phyloP scores from a whole-genome alignment of 2,329 filamentous ascomycete genomes.

The Cordyceps farinosa region DNA sequence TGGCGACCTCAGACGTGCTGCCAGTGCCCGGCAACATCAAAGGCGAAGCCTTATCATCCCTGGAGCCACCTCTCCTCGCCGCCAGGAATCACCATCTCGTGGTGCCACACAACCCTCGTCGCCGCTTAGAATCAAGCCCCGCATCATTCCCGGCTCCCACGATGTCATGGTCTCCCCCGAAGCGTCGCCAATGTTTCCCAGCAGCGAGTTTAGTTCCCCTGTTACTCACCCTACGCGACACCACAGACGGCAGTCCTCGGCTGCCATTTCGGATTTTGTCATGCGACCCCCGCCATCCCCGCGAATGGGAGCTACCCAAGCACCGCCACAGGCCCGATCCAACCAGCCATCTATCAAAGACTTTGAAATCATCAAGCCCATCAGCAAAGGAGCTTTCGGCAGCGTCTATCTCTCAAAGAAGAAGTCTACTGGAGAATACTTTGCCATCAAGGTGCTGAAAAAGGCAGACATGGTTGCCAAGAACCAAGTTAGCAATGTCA shows the following conservation, averaged over 20 bases:
- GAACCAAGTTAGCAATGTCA: constrained; percentile 98
- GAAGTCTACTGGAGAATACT: constrained; percentile 97
- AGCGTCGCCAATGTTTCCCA: constrained; percentile 80
- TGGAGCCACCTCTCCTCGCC: constrained; percentile 70
- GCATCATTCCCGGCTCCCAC: constrained; percentile 54
- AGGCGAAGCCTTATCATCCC: constrained; percentile 82
- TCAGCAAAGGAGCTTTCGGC: constrained; percentile 97
- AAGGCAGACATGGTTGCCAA: constrained; percentile 99
- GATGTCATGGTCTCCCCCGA: constrained; percentile 78
- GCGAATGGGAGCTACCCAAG: constrained; percentile 68
- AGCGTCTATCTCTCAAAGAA: constrained; percentile 98
- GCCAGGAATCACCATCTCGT: constrained; percentile 86
- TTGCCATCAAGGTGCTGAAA: constrained; percentile 96
- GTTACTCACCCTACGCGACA: constrained; percentile 58
- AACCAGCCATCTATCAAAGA: constrained; percentile 97
- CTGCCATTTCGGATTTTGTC: constrained; percentile 68
- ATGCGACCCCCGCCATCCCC: constrained; percentile 77
- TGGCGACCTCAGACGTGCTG: constrained; percentile 68
- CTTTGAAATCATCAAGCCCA: constrained; percentile 98
- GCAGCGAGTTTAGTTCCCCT: constrained; percentile 77
- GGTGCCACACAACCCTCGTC: constrained; percentile 73
- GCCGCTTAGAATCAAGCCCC: constrained; percentile 83
- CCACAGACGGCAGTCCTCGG: constrained; percentile 87
- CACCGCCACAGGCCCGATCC: constrained; percentile 79
- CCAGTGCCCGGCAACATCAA: constrained; percentile 78